Conservation (phyloP, 768 basidiomycete species). For the Brasilioporus rufonigricans region DNA sequence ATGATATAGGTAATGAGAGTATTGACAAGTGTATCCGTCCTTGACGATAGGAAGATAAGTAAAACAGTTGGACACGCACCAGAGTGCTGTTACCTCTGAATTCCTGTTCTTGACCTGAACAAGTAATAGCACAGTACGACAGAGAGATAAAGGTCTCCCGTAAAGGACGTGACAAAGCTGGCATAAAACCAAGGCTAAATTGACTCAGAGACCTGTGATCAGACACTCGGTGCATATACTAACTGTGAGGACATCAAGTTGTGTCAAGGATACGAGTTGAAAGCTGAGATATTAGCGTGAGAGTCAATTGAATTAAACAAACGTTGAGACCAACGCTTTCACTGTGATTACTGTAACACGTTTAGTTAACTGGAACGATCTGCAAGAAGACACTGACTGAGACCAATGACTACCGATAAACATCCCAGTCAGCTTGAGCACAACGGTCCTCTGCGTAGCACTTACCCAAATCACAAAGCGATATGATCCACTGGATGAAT, state of each 20-base stretch:
- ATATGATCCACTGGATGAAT: constrained; percentile 34
- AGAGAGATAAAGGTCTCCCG: constrained; percentile 52
- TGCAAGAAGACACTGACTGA: constrained; percentile 5
- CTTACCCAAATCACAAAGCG: constrained; percentile 48
- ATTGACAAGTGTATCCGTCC: constrained; percentile 51
- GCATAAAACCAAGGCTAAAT: constrained; percentile 48
- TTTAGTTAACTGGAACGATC: neutral
- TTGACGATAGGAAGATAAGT: constrained; percentile 18
- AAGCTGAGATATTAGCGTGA: constrained; percentile 34
- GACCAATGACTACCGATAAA: constrained; percentile 4
- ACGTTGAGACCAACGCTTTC: constrained; percentile 43
- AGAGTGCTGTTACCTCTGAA: constrained; percentile 37
- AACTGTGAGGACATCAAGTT: constrained; percentile 41
- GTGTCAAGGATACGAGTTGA: constrained; percentile 33
- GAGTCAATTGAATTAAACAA: neutral
- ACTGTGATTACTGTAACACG: constrained; percentile 44
- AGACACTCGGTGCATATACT: constrained; percentile 2
- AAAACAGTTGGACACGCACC: neutral
- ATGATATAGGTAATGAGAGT: constrained; percentile 50
- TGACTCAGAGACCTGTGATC: neutral
- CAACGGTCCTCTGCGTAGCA: neutral
- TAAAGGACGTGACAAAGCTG: constrained; percentile 49
- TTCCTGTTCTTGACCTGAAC: constrained; percentile 49
- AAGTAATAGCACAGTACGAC: constrained; percentile 49
- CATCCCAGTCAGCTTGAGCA: neutral